phyloP scores from a whole-genome alignment of 768 basidiomycete species.

The Lenzites betulinus region DNA sequence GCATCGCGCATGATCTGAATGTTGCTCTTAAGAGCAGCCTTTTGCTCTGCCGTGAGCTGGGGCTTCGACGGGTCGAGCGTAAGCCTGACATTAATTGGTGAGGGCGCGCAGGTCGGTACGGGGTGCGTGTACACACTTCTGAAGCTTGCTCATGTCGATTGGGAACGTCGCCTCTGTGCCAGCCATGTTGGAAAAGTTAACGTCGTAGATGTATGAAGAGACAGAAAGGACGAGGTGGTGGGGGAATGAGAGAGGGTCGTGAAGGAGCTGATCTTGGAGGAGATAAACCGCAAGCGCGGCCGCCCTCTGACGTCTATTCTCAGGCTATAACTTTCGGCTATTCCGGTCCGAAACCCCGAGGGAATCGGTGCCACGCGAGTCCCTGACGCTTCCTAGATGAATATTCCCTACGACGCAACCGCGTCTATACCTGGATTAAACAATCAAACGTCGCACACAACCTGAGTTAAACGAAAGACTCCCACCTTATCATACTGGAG shows the following conservation, averaged over 20 bases:
- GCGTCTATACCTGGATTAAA: too few relatives aligned
- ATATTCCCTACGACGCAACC: too few relatives aligned
- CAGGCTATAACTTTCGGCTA: background rate
- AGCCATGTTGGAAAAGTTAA: conserved; percentile 35
- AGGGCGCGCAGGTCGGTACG: background rate
- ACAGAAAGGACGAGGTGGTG: background rate
- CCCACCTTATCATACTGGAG: too few relatives aligned
- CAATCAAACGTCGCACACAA: too few relatives aligned
- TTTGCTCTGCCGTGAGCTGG: conserved; percentile 64
- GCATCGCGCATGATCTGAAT: conserved; percentile 83
- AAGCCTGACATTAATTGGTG: conserved; percentile 45
- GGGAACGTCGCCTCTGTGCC: conserved; percentile 58
- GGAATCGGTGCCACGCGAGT: too few relatives aligned
- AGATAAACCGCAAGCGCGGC: conserved; percentile 15
- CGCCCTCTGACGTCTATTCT: conserved; percentile 9
- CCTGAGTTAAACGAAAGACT: too few relatives aligned
- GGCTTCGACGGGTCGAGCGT: conserved; percentile 71
- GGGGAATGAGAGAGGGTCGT: background rate
- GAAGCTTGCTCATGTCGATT: conserved; percentile 75
- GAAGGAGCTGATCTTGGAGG: conserved; percentile 12
- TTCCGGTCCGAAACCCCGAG: background rate
- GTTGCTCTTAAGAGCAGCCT: conserved; percentile 58
- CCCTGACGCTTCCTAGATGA: too few relatives aligned
- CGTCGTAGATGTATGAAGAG: background rate
- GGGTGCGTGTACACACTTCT: conserved; percentile 51